phyloP scores from a whole-genome alignment of 306 rosid species.

The Begonia loranthoides region DNA sequence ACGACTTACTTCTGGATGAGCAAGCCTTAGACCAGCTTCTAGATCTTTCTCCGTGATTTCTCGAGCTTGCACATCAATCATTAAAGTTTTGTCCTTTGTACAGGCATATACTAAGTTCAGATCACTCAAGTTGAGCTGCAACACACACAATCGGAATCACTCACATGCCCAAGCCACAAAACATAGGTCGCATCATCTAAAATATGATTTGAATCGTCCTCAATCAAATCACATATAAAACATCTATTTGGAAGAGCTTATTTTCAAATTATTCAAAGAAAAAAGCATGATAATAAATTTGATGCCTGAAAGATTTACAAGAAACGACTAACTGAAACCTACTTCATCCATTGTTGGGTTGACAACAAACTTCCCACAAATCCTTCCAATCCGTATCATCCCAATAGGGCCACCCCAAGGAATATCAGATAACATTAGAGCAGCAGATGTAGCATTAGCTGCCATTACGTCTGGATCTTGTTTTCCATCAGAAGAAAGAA shows the following conservation, averaged over 20 bases:
- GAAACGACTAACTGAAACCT: slow-evolving; percentile 5
- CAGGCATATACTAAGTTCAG: slow-evolving; percentile 93
- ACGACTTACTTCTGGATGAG: slow-evolving; percentile 75
- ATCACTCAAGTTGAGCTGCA: slow-evolving; percentile 85
- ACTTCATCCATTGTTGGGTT: slow-evolving; percentile 97
- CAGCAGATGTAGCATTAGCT: slow-evolving; percentile 85
- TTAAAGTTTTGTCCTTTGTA: slow-evolving; percentile 82
- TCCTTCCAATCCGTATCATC: slow-evolving; percentile 78
- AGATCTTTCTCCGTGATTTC: slow-evolving; percentile 85
- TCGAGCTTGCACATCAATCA: slow-evolving; percentile 97
- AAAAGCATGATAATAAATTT: no score
- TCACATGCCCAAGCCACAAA: no score
- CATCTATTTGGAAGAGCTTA: no score
- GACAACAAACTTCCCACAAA: slow-evolving; percentile 58
- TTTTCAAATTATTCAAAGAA: no score
- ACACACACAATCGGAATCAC: background rate
- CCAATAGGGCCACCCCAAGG: slow-evolving; percentile 99
- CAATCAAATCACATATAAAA: no score
- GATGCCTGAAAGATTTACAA: no score
- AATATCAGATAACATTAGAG: slow-evolving; percentile 93
- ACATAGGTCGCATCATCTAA: no score
- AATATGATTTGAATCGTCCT: no score
- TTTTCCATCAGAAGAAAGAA: slow-evolving; percentile 79
- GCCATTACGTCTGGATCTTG: slow-evolving; percentile 93
- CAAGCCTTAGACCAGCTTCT: slow-evolving; percentile 77